A percentile compares a stretch with the other conserved stretches of the same genome.
phyloP scores from a whole-genome alignment of 2,329 filamentous ascomycete genomes.

The Lithohypha guttulata region DNA sequence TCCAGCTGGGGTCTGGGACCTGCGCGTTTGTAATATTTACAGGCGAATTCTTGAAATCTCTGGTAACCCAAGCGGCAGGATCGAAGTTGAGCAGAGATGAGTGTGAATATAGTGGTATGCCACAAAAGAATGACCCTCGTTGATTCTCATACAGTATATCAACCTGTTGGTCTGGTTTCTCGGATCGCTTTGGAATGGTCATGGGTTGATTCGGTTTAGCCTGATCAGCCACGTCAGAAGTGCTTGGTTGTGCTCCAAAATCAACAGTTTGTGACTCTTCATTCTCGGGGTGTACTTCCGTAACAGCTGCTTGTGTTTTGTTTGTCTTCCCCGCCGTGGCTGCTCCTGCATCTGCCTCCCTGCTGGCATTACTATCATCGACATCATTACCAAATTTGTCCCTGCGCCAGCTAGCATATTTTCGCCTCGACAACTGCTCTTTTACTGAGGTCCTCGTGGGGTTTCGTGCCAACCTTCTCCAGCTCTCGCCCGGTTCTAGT shows the following conservation, averaged over 20 bases:
- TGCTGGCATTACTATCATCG: neutral
- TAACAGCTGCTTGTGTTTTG: conserved; percentile 1
- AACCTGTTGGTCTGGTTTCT: conserved; percentile 41
- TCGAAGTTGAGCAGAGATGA: conserved; percentile 79
- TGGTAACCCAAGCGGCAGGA: conserved; percentile 75
- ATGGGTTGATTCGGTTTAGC: conserved; percentile 11
- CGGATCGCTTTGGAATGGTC: conserved; percentile 17
- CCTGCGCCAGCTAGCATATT: conserved; percentile 43
- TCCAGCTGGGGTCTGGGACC: conserved; percentile 88
- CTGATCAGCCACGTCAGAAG: neutral
- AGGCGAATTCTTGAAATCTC: conserved; percentile 43
- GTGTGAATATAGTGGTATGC: conserved; percentile 77
- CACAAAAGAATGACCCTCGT: conserved; percentile 79
- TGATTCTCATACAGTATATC: conserved; percentile 96
- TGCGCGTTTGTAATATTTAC: conserved; percentile 76
- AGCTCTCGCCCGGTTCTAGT: conserved; percentile 11
- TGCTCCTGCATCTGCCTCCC: neutral
- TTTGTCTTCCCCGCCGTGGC: conserved; percentile 2
- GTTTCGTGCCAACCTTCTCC: conserved; percentile 23
- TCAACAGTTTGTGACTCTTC: conserved; percentile 7
- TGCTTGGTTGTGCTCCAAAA: conserved; percentile 1
- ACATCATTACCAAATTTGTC: conserved; percentile 29
- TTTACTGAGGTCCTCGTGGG: conserved; percentile 29
- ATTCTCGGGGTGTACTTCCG: conserved; percentile 5
- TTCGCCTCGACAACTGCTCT: conserved; percentile 31